Evolutionary conservation across 2,329 filamentous ascomycete genomes (phyloP), one percentile per base, ranked within the genome.

Genomic region (Daldinia eschscholtzii): DNA sequence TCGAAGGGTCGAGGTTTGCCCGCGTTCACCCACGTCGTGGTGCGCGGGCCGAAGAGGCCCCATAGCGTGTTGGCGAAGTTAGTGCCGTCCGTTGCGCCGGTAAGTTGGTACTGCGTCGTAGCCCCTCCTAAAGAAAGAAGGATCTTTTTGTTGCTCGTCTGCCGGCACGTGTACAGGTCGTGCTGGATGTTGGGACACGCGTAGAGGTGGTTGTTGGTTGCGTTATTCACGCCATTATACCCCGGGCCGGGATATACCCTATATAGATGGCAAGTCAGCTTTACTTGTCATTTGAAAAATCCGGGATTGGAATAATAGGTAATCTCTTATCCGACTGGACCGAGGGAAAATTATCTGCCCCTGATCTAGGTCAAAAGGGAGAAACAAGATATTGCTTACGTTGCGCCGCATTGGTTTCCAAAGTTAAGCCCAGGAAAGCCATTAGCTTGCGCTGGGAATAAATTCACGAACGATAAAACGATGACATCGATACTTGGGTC

Each of bases 361-460:
- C 53, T 12, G 53, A 42, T 13, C 15, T 5, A 12, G 13, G 6
- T 15, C 3, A 30, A 18, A 28, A 37, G 12, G 20, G 23, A 4
- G 53, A 26, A 15, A 18, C 2, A 1, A 12, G 20, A 30, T 13
- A 18, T 28, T 39, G 20, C 37, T 6, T 30, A 39, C 10, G 72
- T 65, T 13, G 71, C 72, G 44, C 77, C 79, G 70, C 82, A 84
- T 56, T 80, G 77, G 61, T 83, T 83, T 4, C 81, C 82, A 64
- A 81, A 82, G 70, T 83, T 81, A 42, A 80, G 76, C 1, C 78
- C 80, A 1, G 81, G 80, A 39, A 78, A 77, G 20, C 82, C 82
- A 60, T 84, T 80, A n/a, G 78, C 80, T 65, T 83, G 79, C 4
- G 77, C 74, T 10, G 81, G 80, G 69, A 83, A 84, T 4, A 79